A percentile compares a stretch with the other conserved stretches of the same genome.
phyloP scores from a whole-genome alignment of 805 yeast species.

The Tetrapisispora iriomotensis region DNA sequence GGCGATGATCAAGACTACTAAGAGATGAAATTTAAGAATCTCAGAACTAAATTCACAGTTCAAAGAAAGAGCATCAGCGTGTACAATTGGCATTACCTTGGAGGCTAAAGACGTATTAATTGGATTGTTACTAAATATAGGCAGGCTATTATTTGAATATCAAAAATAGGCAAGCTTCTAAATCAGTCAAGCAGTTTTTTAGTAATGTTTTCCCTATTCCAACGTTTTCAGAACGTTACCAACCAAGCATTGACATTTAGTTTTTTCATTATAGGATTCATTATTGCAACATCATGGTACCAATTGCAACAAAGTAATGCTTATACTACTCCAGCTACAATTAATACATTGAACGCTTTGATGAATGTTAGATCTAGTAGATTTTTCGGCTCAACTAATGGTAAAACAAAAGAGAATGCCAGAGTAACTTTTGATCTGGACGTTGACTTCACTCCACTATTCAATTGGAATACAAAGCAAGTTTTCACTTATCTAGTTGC shows the following conservation, averaged over 20 bases:
- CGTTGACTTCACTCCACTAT: slow-evolving; percentile 65
- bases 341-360: slow-evolving; percentile 30
- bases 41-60: too few relatives aligned
- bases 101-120: too few relatives aligned
- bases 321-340: slow-evolving; percentile 33
- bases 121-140: too few relatives aligned
- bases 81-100: too few relatives aligned
- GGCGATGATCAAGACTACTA: too few relatives aligned
- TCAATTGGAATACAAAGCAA: slow-evolving; percentile 96
- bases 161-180: too few relatives aligned
- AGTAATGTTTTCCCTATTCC: slow-evolving; percentile 34
- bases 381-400: slow-evolving; percentile 55
- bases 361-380: slow-evolving; percentile 45
- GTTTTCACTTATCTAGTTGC: slow-evolving; percentile 87
- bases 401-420: slow-evolving; percentile 68
- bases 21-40: too few relatives aligned
- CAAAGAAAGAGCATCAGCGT: too few relatives aligned
- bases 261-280: slow-evolving; percentile 36
- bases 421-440: slow-evolving; percentile 63
- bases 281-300: slow-evolving; percentile 38
- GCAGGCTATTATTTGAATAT: too few relatives aligned
- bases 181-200: too few relatives aligned
- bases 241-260: slow-evolving; percentile 47
- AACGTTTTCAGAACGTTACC: slow-evolving; percentile 40
- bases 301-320: slow-evolving; percentile 42